phyloP scores from a whole-genome alignment of 2,329 filamentous ascomycete genomes.

The Ilyonectria sp. region DNA sequence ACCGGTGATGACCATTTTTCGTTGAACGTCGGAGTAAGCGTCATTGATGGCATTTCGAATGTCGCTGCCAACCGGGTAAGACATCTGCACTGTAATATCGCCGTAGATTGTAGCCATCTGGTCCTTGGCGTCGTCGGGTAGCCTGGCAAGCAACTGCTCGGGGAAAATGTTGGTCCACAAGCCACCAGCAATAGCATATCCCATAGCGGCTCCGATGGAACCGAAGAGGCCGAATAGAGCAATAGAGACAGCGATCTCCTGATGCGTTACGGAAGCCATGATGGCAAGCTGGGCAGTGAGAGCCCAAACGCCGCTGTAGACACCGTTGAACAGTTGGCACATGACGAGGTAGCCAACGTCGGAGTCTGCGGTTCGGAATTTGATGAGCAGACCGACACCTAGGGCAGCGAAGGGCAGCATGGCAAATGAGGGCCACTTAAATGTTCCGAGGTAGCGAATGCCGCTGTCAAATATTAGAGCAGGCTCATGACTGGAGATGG shows the following conservation, averaged over 20 bases:
- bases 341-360: slow-evolving; percentile 65
- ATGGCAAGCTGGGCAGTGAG: slow-evolving; percentile 47
- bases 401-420: slow-evolving; percentile 59
- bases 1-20: slow-evolving; percentile 60
- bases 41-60: slow-evolving; percentile 69
- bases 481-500: background rate
- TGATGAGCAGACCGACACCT: slow-evolving; percentile 59
- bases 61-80: slow-evolving; percentile 62
- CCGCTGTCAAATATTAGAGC: slow-evolving; percentile 16
- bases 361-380: slow-evolving; percentile 57
- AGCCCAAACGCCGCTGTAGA: slow-evolving; percentile 66
- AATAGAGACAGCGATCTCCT: slow-evolving; percentile 52
- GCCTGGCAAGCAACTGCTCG: slow-evolving; percentile 63
- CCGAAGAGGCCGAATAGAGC: slow-evolving; percentile 50
- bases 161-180: slow-evolving; percentile 52
- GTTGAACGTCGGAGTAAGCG: slow-evolving; percentile 69
- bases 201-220: slow-evolving; percentile 52
- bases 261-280: slow-evolving; percentile 49
- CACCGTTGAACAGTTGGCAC: slow-evolving; percentile 69
- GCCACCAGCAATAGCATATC: slow-evolving; percentile 49
- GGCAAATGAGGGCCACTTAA: slow-evolving; percentile 59
- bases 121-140: slow-evolving; percentile 59
- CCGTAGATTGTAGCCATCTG: slow-evolving; percentile 67
- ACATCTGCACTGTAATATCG: slow-evolving; percentile 66
- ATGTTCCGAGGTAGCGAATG: slow-evolving; percentile 40